These are phyloP conservation scores for Durusdinium trenchii DNA, from an alignment of 73 alveolate genomes.

Conservation along the genomic window DNA sequence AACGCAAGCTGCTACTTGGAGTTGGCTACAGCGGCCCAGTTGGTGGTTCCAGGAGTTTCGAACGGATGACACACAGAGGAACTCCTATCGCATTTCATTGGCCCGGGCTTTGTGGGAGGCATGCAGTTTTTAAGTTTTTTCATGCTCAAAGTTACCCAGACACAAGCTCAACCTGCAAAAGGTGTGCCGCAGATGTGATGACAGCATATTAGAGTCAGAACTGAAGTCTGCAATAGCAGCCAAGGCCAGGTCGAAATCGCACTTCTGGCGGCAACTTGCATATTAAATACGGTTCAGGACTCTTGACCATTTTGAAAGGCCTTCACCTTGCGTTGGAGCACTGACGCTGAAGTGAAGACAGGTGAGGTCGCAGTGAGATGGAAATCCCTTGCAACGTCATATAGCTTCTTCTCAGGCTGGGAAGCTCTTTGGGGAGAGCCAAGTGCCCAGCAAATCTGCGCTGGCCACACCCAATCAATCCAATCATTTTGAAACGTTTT, in stretches of 20 bases:
- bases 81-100: conserved; percentile 59
- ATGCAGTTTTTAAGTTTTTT: neutral
- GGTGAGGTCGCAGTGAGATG: neutral
- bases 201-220: conserved; percentile 62
- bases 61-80: conserved; percentile 84
- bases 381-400: neutral
- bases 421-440: conserved; percentile 49
- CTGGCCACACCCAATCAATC: too few relatives aligned
- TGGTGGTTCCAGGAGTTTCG: conserved; percentile 51
- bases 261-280: neutral
- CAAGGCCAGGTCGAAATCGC: conserved; percentile 34
- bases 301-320: neutral
- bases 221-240: conserved; percentile 88
- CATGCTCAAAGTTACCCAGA: neutral
- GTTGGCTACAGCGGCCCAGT: neutral
- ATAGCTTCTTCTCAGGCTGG: conserved; percentile 28
- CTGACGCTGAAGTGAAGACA: conserved; percentile 80
- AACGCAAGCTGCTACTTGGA: neutral
- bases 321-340: conserved; percentile 80
- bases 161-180: neutral
- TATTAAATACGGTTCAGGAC: neutral
- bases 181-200: conserved; percentile 95
- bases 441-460: neutral
- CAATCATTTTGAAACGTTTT: too few relatives aligned
- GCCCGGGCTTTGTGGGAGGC: conserved; percentile 94